Base-by-base conservation (phyloP, 257 asterid species). In the Scutellaria galericulata region DNA sequence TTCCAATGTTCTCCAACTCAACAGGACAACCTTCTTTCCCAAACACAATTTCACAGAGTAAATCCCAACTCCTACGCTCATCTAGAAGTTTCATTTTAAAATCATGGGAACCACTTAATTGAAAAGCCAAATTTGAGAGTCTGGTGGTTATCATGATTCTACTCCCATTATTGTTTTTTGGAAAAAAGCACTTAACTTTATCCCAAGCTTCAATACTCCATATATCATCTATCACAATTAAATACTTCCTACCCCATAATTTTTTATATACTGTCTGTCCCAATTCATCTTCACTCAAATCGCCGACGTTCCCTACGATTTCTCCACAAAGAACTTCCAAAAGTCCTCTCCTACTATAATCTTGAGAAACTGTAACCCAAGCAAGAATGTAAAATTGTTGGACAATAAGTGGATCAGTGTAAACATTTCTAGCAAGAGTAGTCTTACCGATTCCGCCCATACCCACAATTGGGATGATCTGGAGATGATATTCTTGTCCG, bases 401-500 rank as follows among this genome's bases (percentile, higher is more conserved):
- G 24, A 12, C 47, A 37, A 37, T 7, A 59, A 59, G 65, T 37
- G 5, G 47, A 35, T 59, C 2, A 0, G 5, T 0, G 47, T 59
- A 59, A 12, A 59, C 3, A 35, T 3, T 35, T 59, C 6, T 37
- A 37, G 24, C 65, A 6, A 59, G 7, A 6, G 65, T 59, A 7
- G 65, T 59, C 65, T 59, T 59, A 35, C 65, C 65, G 47, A 37
- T 59, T 37, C 65, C 65, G 37, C 65, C 65, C 65, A 59, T 59
- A 6, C 65, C 65, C 6, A 59, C 47, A 7, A 35, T 13, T 0
- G 47, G 24, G 7, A 59, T 37, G 65, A n/a, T 13, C 5, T 59
- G 24, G 18, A 59, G 65, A 6, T 4, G 0, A 0, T 3, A 0
- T 13, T 13, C 7, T n/a, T 12, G 47, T 37, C 47, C 27, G 7